phyloP scores from a whole-genome alignment of 805 yeast species.

The Trichomonascus vanleenenianus region DNA sequence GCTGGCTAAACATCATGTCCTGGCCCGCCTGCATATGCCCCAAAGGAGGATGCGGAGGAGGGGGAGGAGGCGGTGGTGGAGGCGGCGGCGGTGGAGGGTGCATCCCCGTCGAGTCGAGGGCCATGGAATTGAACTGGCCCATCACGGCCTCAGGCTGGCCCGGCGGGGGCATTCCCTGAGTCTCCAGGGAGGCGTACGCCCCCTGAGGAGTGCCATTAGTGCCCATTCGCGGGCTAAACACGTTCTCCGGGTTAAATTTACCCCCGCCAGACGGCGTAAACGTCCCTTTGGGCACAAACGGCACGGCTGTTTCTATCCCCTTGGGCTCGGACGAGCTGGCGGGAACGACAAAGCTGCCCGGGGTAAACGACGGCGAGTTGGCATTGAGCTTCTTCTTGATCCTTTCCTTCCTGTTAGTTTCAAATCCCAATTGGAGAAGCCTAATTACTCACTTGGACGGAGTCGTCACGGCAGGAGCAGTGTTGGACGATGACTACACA shows the following conservation, averaged over 20 bases:
- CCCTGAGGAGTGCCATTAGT: not conserved
- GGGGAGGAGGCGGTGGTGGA: constrained; percentile 5
- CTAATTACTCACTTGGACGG: not conserved
- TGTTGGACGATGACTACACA: no score
- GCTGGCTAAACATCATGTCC: constrained; percentile 17
- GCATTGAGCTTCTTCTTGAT: constrained; percentile 43
- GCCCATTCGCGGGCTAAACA: constrained; percentile 14
- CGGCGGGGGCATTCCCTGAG: constrained; percentile 1
- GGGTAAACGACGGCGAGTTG: constrained; percentile 50
- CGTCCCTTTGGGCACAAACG: constrained; percentile 12
- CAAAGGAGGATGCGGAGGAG: constrained; percentile 2
- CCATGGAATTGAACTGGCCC: constrained; percentile 2
- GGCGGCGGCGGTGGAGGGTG: constrained; percentile 5
- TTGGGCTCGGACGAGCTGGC: constrained; percentile 2
- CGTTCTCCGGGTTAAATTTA: constrained; percentile 13
- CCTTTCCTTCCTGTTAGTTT: not conserved
- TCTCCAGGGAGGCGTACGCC: no score
- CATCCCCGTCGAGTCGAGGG: constrained; percentile 6
- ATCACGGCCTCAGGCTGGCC: not conserved
- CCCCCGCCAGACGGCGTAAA: not conserved
- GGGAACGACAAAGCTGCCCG: constrained; percentile 21
- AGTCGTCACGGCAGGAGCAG: not conserved
- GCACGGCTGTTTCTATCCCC: constrained; percentile 4
- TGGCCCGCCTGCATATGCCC: constrained; percentile 5
- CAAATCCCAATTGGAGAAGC: not conserved